These are phyloP conservation scores for Samsoniella hepiali DNA, from an alignment of 2,329 filamentous ascomycete species.

Conservation along the genomic window DNA sequence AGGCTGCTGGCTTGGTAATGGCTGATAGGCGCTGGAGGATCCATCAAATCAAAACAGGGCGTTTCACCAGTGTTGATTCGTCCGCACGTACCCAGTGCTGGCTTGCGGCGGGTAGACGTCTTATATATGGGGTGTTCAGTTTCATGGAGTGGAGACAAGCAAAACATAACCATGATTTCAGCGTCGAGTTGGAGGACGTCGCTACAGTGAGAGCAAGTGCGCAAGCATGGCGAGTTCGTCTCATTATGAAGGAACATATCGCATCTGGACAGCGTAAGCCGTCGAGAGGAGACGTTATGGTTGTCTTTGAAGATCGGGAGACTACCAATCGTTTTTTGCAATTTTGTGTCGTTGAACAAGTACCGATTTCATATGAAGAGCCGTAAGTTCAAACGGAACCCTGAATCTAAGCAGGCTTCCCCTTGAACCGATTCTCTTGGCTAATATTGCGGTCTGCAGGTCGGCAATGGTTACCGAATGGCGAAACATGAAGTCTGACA, in stretches of 20 bases:
- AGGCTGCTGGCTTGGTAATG: not conserved
- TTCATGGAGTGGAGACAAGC: not conserved
- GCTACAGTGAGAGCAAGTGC: not conserved
- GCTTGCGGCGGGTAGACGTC: not conserved
- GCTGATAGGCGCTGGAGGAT: not conserved
- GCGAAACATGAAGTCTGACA: not conserved
- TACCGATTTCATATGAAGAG: not conserved
- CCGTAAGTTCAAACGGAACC: not conserved
- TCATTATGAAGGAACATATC: not conserved
- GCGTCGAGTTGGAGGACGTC: not conserved
- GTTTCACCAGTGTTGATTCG: not conserved
- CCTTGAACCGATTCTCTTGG: not conserved
- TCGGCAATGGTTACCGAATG: not conserved
- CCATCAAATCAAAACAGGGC: not conserved
- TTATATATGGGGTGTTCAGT: not conserved
- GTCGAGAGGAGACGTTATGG: constrained; percentile 2
- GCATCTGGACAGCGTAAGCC: not conserved
- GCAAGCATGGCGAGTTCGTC: constrained; percentile 1
- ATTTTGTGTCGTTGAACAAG: not conserved
- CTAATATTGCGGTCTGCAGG: not conserved
- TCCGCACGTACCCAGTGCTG: not conserved
- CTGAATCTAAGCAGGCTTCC: not conserved
- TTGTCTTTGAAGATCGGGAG: not conserved
- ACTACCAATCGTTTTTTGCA: not conserved
- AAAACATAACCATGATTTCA: not conserved